These are phyloP conservation scores for Lobulomyces angularis DNA, from an alignment of 192 early-diverging fungal species.

Conservation along the genomic window DNA sequence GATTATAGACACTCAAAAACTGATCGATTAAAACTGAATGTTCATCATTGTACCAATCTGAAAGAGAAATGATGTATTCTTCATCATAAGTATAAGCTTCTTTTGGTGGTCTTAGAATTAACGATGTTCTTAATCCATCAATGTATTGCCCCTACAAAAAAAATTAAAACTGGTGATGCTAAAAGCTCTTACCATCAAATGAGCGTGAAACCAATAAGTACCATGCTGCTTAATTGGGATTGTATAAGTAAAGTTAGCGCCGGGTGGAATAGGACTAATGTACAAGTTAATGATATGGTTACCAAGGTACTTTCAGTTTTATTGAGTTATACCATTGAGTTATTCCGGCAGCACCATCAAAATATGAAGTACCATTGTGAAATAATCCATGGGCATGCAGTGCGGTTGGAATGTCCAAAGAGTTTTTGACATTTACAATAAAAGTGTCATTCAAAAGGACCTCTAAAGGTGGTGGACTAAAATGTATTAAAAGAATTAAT, in stretches of 20 bases:
- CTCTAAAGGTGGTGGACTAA: constrained; percentile 32
- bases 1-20: constrained; percentile 54
- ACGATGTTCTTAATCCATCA: constrained; percentile 61
- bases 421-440: constrained; percentile 16
- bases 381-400: constrained; percentile 60
- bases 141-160: constrained; percentile 49
- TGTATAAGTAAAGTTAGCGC: constrained; percentile 54
- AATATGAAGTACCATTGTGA: constrained; percentile 57
- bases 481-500: too few species aligned
- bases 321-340: constrained; percentile 57
- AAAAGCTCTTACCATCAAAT: constrained; percentile 26
- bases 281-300: neutral
- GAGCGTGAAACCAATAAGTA: constrained; percentile 77
- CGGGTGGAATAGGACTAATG: constrained; percentile 58
- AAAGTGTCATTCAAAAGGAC: constrained; percentile 19
- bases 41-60: constrained; percentile 63
- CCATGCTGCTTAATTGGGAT: constrained; percentile 57
- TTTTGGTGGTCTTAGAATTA: constrained; percentile 53
- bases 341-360: constrained; percentile 56
- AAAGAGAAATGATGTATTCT: constrained; percentile 34
- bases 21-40: constrained; percentile 32
- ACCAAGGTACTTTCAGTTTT: neutral
- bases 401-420: constrained; percentile 15
- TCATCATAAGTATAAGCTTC: constrained; percentile 55
- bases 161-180: neutral